Conservation (phyloP, 2,329 filamentous ascomycete species). For the Golovinomyces cichoracearum region DNA sequence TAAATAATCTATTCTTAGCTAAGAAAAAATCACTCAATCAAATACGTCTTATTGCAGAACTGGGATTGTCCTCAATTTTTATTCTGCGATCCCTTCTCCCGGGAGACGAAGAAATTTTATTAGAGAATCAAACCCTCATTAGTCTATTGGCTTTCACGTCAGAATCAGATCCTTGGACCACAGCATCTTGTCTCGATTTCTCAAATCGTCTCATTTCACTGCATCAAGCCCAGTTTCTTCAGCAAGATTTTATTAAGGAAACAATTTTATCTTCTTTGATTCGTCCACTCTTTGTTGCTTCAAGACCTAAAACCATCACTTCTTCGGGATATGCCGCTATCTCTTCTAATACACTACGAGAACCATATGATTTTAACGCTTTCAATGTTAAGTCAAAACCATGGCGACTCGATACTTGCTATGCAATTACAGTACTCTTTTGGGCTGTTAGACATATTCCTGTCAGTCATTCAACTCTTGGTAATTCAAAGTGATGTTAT, state of each 20-base stretch:
- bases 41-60: slow-evolving; percentile 5
- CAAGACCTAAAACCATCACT: slow-evolving; percentile 28
- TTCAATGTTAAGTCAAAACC: slow-evolving; percentile 22
- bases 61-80: slow-evolving; percentile 6
- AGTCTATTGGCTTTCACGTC: slow-evolving; percentile 16
- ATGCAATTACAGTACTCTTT: slow-evolving; percentile 28
- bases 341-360: slow-evolving; percentile 18
- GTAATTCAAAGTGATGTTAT: neutral
- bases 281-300: slow-evolving; percentile 37
- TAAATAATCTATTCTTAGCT: no score
- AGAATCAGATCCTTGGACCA: slow-evolving; percentile 18
- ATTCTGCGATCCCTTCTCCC: neutral
- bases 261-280: slow-evolving; percentile 35
- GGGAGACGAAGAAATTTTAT: neutral
- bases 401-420: slow-evolving; percentile 32
- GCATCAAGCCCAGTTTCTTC: slow-evolving; percentile 6
- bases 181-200: slow-evolving; percentile 10
- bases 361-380: slow-evolving; percentile 15
- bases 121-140: slow-evolving; percentile 9
- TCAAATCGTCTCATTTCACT: slow-evolving; percentile 16
- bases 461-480: slow-evolving; percentile 16
- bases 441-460: slow-evolving; percentile 32
- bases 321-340: slow-evolving; percentile 29
- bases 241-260: slow-evolving; percentile 22
- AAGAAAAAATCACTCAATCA: slow-evolving; percentile 3